phyloP scores from a whole-genome alignment of 305 asterid genomes.

The Plantago lanceolata region DNA sequence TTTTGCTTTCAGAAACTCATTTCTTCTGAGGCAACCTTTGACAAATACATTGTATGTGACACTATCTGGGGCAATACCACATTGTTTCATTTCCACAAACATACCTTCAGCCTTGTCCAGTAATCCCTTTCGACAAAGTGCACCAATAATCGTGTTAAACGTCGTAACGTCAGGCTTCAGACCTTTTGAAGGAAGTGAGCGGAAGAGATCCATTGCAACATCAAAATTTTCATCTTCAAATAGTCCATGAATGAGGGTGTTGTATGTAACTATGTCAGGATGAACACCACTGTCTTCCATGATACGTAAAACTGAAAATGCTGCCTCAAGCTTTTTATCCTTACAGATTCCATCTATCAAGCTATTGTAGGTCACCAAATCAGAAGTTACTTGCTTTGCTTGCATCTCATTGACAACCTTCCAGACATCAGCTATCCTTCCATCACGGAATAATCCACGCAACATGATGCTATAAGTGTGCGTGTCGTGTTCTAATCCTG shows the following conservation, averaged over 20 bases:
- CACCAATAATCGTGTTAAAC: no score
- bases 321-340: neutral
- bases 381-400: neutral
- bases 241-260: neutral
- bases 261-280: neutral
- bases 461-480: neutral
- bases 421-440: neutral
- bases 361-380: neutral
- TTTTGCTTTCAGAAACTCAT: no score
- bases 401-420: neutral
- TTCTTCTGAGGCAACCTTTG: neutral
- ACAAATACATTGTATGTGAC: neutral
- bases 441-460: neutral
- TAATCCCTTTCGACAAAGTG: no score
- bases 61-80: neutral
- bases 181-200: no score
- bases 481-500: neutral
- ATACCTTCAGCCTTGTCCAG: no score
- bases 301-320: neutral
- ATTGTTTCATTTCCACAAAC: no score
- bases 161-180: no score
- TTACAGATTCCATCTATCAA: neutral
- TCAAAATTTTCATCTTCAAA: neutral
- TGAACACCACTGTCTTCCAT: neutral
- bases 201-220: neutral